phyloP scores from a whole-genome alignment of 345 rosid species.

The Murraya koenigii region DNA sequence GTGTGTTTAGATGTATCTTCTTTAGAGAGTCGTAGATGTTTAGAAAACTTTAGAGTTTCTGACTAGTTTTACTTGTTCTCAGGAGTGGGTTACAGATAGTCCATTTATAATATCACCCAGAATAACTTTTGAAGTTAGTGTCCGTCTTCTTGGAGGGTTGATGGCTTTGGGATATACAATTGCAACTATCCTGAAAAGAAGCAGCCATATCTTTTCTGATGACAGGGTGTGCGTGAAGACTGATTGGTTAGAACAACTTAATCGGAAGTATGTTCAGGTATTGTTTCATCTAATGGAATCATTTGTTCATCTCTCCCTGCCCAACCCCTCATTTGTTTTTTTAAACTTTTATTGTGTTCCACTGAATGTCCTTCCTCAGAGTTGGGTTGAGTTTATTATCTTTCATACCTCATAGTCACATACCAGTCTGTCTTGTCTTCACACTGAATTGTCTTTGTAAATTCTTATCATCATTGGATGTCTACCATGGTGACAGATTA shows the following conservation, averaged over 20 bases:
- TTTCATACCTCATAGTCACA: not conserved
- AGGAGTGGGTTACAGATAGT: constrained; percentile 99
- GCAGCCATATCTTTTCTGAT: constrained; percentile 77
- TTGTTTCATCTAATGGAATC: constrained; percentile 7
- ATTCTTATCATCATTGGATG: not conserved
- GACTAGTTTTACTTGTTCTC: constrained; percentile 30
- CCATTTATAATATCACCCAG: constrained; percentile 97
- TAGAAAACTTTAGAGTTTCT: constrained; percentile 15
- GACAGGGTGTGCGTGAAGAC: constrained; percentile 80
- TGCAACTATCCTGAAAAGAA: constrained; percentile 88
- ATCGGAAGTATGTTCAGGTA: constrained; percentile 94
- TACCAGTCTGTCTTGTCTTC: not conserved
- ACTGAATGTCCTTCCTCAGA: not conserved
- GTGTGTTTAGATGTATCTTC: not conserved
- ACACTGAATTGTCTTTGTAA: not conserved
- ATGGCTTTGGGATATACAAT: constrained; percentile 98
- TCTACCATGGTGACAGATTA: not conserved
- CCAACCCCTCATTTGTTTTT: too few species aligned
- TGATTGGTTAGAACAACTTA: constrained; percentile 96
- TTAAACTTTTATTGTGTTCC: not conserved
- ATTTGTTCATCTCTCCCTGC: not conserved
- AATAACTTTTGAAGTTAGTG: constrained; percentile 96
- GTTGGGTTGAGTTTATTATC: not conserved
- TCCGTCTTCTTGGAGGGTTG: constrained; percentile 91
- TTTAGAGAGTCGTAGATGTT: not conserved